A percentile compares a stretch with the other conserved stretches of the same genome.
Evolutionary conservation across 306 rosid species (phyloP).

Genomic region (Prunus davidiana): DNA sequence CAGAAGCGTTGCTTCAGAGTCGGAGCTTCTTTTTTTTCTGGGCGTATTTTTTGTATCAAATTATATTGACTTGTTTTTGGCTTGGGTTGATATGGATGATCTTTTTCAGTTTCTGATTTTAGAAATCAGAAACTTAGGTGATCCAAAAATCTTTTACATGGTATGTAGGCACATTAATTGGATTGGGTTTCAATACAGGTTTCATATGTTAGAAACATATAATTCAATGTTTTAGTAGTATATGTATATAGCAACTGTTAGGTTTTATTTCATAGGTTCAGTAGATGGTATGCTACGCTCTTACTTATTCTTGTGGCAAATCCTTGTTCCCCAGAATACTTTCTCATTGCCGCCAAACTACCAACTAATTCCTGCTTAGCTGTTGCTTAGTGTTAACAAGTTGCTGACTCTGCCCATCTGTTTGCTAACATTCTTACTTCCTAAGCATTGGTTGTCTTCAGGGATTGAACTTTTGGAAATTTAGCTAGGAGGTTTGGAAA

Average conservation of each 20-base stretch:
- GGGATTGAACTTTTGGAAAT: background rate
- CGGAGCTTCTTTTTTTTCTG: background rate
- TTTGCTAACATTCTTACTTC: background rate
- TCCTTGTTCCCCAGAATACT: no score
- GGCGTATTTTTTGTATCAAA: background rate
- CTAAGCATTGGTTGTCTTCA: background rate
- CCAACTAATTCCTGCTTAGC: no score
- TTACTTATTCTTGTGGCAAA: no score
- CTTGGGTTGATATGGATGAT: background rate
- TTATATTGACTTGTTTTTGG: background rate
- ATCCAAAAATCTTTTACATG: background rate
- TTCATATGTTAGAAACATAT: background rate
- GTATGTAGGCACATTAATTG: background rate
- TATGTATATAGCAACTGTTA: no score
- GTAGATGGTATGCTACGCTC: no score
- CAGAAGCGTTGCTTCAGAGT: background rate
- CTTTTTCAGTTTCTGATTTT: background rate
- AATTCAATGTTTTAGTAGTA: background rate
- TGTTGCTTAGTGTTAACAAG: no score
- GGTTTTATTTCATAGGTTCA: no score
- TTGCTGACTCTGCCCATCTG: no score
- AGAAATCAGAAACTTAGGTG: no score
- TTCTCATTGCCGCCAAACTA: no score
- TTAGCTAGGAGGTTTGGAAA: background rate
- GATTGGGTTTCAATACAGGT: background rate